Base-by-base conservation (phyloP, 2,329 filamentous ascomycete species). In the Mariannaea elegans region DNA sequence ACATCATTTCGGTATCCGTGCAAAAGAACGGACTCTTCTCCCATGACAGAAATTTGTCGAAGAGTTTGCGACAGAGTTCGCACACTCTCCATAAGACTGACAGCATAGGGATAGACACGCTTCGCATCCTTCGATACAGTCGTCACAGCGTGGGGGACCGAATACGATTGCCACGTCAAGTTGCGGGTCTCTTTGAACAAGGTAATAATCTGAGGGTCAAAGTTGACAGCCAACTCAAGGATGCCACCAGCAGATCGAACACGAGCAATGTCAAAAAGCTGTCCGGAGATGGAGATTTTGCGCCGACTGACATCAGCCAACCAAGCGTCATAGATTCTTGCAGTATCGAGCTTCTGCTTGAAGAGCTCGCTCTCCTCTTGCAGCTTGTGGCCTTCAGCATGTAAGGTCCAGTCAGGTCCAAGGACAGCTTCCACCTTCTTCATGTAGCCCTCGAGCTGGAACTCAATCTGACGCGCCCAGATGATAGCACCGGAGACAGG, bases 91-190 rank as follows among this genome's bases (percentile, higher is more conserved):
- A 99, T 99, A 66, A 99, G 80, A 72, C 94, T 98, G 65, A 99
- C 94, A 21, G 96, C 95, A 72, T 96, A 99, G 0, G 95, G 95
- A 70, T 99, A 99, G 4, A 99, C 95, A 52, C 95, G 88, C 78
- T 97, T 97, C n/a, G 95, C 96, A 75, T 99, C 95, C 76, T 98
- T 99, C 1, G 96, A 97, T 53, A 97, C 93, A 64, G 93, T 98
- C 77, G 90, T 96, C 72, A 99, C 93, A 13, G 92, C 89, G 76
- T 99, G 95, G 8, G 96, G 96, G 21, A 99, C 92, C 56, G 92
- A 90, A 75, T 93, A 99, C 66, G 93, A 95, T 63, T 97, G 89
- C 94, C 95, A 99, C 12, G 93, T 88, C 41, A 99, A 81, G 72
- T 99, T 99, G 38, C 96, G 89, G 23, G 97, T 97, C 80, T 99